Evolutionary conservation across 2,329 filamentous ascomycete genomes (phyloP).

Genomic region (Exserohilum rostratum): DNA sequence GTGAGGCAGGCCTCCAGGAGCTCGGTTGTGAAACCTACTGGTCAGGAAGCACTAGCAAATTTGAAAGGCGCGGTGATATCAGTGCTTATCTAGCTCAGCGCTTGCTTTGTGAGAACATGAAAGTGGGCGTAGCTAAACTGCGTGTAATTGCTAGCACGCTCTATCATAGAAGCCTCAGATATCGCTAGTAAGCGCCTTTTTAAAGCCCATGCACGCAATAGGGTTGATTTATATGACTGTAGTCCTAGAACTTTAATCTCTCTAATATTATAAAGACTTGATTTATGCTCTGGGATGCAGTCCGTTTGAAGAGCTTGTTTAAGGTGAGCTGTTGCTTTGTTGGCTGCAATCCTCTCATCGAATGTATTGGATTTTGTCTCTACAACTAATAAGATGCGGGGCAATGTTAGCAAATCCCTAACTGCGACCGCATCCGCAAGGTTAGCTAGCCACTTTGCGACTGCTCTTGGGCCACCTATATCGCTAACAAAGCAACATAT

Average conservation of each 20-base stretch:
- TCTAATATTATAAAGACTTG: not conserved
- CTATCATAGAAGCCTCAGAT: not conserved
- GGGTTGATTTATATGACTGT: not conserved
- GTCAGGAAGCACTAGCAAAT: slow-evolving; percentile 23
- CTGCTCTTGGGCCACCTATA: not conserved
- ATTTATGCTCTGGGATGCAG: no score
- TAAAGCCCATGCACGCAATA: not conserved
- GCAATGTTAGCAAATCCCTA: slow-evolving; percentile 1
- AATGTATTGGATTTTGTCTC: slow-evolving; percentile 27
- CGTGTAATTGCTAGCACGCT: not conserved
- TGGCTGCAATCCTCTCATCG: slow-evolving; percentile 14
- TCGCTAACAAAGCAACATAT: slow-evolving; percentile 7
- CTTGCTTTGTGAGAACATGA: not conserved
- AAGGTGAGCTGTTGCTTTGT: not conserved
- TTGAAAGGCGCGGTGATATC: slow-evolving; percentile 8
- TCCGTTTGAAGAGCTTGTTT: no score
- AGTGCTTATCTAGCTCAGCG: not conserved
- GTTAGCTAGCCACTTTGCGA: slow-evolving; percentile 3
- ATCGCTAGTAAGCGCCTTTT: slow-evolving; percentile 5
- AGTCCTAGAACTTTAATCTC: slow-evolving; percentile 7
- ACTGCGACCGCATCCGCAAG: not conserved
- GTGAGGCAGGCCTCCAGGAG: slow-evolving; percentile 24
- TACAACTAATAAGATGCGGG: slow-evolving; percentile 29
- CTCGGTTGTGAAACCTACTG: slow-evolving; percentile 17
- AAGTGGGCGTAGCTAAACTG: slow-evolving; percentile 21